Evolutionary conservation across 192 early-diverging fungal species (phyloP).

Genomic region (Backusella parvicylindrica): DNA sequence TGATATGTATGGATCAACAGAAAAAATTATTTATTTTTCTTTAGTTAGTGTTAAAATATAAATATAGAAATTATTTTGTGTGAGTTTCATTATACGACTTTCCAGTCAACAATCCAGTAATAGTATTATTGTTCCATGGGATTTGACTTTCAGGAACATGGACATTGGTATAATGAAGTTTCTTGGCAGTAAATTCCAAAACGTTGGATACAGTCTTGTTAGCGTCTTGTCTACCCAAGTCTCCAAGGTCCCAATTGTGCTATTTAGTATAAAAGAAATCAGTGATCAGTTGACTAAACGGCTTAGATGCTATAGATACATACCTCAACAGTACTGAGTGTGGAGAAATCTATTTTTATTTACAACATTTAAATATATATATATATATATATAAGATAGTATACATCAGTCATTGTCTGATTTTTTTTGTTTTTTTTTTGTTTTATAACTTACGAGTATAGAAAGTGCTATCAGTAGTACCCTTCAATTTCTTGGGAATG

Average conservation of each 20-base stretch:
- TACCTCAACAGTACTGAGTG: constrained; percentile 56
- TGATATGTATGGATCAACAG: background rate
- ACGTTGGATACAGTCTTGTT: constrained; percentile 45
- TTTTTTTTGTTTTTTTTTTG: background rate
- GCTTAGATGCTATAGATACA: background rate
- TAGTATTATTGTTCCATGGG: constrained; percentile 35
- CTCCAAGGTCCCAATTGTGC: constrained; percentile 61
- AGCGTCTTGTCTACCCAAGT: constrained; percentile 54
- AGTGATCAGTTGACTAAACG: background rate
- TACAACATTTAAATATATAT: background rate
- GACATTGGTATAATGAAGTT: constrained; percentile 33
- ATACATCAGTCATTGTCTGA: background rate
- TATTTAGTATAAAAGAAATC: constrained; percentile 4
- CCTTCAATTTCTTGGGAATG: constrained; percentile 27
- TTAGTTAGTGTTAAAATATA: background rate
- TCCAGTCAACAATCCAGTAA: constrained; percentile 35
- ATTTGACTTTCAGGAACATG: constrained; percentile 28
- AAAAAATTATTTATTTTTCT: background rate
- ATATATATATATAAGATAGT: background rate
- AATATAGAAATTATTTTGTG: background rate
- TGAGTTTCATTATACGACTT: constrained; percentile 3
- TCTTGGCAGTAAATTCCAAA: constrained; percentile 36
- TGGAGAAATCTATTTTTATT: constrained; percentile 46
- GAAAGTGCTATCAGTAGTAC: constrained; percentile 48
- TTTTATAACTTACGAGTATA: constrained; percentile 45